phyloP scores from a whole-genome alignment of 176 grass and related monocot species.

The Raddia distichophylla region DNA sequence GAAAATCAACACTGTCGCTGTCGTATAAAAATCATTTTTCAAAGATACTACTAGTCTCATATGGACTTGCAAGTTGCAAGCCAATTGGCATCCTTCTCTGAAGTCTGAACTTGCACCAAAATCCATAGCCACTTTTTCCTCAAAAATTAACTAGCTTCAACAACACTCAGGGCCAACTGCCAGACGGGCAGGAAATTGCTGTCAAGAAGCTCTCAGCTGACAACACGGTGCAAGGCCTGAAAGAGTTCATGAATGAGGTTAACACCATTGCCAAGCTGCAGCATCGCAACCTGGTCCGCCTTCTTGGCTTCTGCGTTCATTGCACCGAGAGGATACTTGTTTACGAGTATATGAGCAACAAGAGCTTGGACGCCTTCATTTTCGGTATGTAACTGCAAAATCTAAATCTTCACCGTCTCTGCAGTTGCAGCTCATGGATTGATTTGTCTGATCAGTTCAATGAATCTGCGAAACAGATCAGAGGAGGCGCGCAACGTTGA shows the following conservation, averaged over 20 bases:
- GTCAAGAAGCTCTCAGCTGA: slow-evolving; percentile 60
- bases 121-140: no score
- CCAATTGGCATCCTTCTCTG: no score
- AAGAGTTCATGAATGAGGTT: slow-evolving; percentile 84
- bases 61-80: neutral
- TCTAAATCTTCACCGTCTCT: neutral
- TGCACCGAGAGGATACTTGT: slow-evolving; percentile 48
- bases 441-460: neutral
- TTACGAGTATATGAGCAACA: slow-evolving; percentile 73
- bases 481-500: slow-evolving; percentile 22
- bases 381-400: slow-evolving; percentile 40
- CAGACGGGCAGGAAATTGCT: slow-evolving; percentile 57
- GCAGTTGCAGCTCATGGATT: neutral
- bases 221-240: slow-evolving; percentile 41
- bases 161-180: slow-evolving; percentile 35
- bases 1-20: no score
- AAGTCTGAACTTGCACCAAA: no score
- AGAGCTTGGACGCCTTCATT: slow-evolving; percentile 68
- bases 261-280: slow-evolving; percentile 62
- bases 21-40: neutral
- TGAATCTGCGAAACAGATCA: slow-evolving; percentile 30
- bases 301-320: slow-evolving; percentile 66
- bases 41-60: neutral
- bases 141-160: no score
- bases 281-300: slow-evolving; percentile 68